Evolutionary conservation across 1,284 basidiomycete species (phyloP).

Genomic region (Sanghuangporus weigelae): DNA sequence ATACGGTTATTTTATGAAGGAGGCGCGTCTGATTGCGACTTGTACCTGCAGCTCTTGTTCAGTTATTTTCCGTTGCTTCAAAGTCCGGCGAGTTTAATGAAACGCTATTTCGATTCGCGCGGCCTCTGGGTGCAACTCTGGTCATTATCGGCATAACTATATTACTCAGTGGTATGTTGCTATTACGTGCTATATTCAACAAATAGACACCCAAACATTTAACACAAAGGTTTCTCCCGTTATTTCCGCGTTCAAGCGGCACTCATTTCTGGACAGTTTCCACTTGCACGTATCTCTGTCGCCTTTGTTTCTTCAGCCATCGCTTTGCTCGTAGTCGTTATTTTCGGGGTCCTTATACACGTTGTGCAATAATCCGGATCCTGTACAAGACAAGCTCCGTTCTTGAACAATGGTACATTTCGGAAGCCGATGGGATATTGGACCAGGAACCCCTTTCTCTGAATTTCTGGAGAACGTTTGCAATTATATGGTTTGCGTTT

Average conservation of each 20-base stretch:
- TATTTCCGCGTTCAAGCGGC: constrained; percentile 54
- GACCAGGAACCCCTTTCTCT: background rate
- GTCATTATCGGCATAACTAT: constrained; percentile 48
- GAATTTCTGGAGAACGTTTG: background rate
- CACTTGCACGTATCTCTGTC: constrained; percentile 44
- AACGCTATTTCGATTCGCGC: constrained; percentile 37
- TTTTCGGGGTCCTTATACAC: constrained; percentile 43
- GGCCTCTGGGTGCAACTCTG: constrained; percentile 49
- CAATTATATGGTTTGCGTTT: background rate
- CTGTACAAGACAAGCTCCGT: background rate
- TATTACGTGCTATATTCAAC: background rate
- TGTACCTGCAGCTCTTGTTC: constrained; percentile 2
- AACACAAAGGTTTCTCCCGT: constrained; percentile 39
- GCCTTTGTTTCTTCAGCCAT: constrained; percentile 41
- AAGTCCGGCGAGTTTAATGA: constrained; percentile 30
- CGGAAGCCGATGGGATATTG: background rate
- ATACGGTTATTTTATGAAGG: background rate
- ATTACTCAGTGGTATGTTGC: constrained; percentile 40
- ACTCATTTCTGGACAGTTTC: constrained; percentile 50
- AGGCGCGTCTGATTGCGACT: background rate
- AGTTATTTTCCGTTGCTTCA: constrained; percentile 58
- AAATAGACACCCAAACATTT: background rate
- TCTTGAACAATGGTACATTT: background rate
- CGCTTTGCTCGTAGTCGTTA: constrained; percentile 38
- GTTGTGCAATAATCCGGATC: background rate